Percentiles rank a stretch among this genome's conserved stretches.
phyloP scores from a whole-genome alignment of 2,329 filamentous ascomycete species.

The Fusarium transvaalense region DNA sequence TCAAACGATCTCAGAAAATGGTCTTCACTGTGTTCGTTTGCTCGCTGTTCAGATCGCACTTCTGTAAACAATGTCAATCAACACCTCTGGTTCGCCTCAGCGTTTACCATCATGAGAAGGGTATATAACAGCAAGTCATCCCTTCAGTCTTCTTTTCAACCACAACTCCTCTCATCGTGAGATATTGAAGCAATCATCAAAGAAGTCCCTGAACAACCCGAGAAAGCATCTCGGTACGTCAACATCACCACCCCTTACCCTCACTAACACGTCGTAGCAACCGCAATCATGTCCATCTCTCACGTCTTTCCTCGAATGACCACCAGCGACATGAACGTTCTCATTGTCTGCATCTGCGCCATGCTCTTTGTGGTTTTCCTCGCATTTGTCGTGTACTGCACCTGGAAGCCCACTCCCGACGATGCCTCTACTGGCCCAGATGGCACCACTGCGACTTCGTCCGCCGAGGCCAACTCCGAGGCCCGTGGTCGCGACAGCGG shows the following conservation, averaged over 20 bases:
- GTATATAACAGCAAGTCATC: not conserved
- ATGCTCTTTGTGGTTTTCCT: constrained; percentile 4
- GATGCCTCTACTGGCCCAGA: not conserved
- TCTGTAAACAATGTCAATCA: not conserved
- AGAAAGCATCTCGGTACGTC: not conserved
- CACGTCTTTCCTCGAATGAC: constrained; percentile 5
- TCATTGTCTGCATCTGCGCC: constrained; percentile 2
- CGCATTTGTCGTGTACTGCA: not conserved
- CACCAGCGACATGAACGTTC: not conserved
- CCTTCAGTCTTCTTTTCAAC: not conserved
- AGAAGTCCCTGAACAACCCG: not conserved
- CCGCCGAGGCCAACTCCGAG: not conserved
- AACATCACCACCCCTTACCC: not conserved
- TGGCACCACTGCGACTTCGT: too few relatives aligned
- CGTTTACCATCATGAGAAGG: not conserved
- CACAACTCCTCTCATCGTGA: not conserved
- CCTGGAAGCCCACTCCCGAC: not conserved
- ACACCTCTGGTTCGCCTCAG: not conserved
- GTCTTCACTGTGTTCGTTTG: not conserved
- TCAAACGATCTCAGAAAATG: not conserved
- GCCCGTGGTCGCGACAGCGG: not conserved
- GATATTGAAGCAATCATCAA: not conserved
- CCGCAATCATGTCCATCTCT: not conserved
- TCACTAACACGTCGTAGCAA: constrained; percentile 11
- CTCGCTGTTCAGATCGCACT: not conserved